Percentiles rank a stretch among this genome's conserved stretches.
Conservation (phyloP, 805 yeast species). For the Phaffomyces thermotolerans region DNA sequence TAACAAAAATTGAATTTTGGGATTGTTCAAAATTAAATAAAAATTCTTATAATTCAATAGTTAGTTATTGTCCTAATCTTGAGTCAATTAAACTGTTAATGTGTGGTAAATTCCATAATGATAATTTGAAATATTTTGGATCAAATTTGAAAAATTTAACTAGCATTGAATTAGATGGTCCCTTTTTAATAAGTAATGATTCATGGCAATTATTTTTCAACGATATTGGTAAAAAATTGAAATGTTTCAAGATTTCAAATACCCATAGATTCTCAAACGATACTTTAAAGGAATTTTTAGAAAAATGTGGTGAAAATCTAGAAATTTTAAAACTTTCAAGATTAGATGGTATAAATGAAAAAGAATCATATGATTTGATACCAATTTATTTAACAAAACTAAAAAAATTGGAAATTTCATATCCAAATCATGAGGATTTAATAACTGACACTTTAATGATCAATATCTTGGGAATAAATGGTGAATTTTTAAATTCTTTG, state of each 20-base stretch:
- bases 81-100: slow-evolving; percentile 62
- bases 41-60: slow-evolving; percentile 60
- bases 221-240: slow-evolving; percentile 44
- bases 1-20: slow-evolving; percentile 65
- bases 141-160: slow-evolving; percentile 49
- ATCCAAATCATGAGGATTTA: slow-evolving; percentile 59
- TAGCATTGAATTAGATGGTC: slow-evolving; percentile 72
- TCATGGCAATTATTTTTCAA: slow-evolving; percentile 77
- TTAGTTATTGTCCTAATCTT: slow-evolving; percentile 71
- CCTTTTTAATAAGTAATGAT: slow-evolving; percentile 70
- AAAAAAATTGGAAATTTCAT: slow-evolving; percentile 54
- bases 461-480: slow-evolving; percentile 52
- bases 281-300: slow-evolving; percentile 54
- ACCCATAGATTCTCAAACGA: slow-evolving; percentile 78
- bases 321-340: slow-evolving; percentile 55
- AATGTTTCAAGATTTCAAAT: slow-evolving; percentile 57
- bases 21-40: slow-evolving; percentile 80
- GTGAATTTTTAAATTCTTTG: slow-evolving; percentile 51
- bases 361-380: slow-evolving; percentile 50
- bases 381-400: slow-evolving; percentile 55
- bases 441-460: slow-evolving; percentile 62
- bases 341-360: slow-evolving; percentile 62
- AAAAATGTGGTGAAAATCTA: slow-evolving; percentile 50
- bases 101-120: slow-evolving; percentile 91
- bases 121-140: slow-evolving; percentile 56